Conservation (phyloP, 2,329 filamentous ascomycete genomes). For the Diaporthe vexans region DNA sequence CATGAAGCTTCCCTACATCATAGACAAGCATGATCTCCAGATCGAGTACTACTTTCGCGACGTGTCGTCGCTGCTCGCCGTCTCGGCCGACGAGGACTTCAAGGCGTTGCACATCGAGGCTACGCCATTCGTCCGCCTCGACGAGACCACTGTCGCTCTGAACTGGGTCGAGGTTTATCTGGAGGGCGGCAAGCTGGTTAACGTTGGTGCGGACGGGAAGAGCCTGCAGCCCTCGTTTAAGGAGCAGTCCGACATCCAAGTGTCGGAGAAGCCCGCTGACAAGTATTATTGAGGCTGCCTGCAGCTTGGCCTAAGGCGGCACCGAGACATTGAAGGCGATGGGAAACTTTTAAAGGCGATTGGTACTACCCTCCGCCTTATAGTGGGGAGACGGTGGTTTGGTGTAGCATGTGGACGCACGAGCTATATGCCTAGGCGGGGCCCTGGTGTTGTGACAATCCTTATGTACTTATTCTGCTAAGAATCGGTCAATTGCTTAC, state of each 20-base stretch:
- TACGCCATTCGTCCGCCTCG: not conserved
- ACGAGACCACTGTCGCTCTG: not conserved
- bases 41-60: not conserved
- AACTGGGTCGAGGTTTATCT: not conserved
- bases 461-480: too few species aligned
- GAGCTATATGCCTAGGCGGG: too few species aligned
- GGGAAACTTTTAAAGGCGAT: not conserved
- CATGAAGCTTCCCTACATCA: conserved; percentile 6
- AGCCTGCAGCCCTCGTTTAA: conserved; percentile 22
- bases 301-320: not conserved
- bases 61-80: not conserved
- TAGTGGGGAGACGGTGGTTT: too few species aligned
- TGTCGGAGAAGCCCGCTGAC: not conserved
- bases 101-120: not conserved
- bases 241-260: conserved; percentile 18
- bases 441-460: too few species aligned
- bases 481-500: too few species aligned
- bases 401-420: too few species aligned
- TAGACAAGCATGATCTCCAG: conserved; percentile 21
- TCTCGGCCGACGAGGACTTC: not conserved
- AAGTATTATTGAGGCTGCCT: conserved; percentile 9
- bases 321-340: not conserved
- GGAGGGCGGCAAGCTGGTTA: not conserved
- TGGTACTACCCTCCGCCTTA: too few species aligned
- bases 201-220: not conserved